Conservation (phyloP, 495 filamentous ascomycete species). For the Penicillium goetzii region DNA sequence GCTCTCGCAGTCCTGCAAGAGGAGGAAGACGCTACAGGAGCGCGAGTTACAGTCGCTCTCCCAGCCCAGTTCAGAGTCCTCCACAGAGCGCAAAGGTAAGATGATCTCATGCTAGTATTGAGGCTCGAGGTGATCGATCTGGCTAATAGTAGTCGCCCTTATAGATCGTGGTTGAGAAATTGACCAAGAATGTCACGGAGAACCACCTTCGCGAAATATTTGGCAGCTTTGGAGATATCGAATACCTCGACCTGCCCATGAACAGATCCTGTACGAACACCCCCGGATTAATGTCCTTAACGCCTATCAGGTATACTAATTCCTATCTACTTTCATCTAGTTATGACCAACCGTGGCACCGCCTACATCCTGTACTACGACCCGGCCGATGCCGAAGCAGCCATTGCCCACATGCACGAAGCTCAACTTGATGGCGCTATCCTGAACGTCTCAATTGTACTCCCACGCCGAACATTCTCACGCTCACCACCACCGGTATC, state of each 20-base stretch:
- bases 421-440: constrained; percentile 87
- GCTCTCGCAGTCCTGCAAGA: constrained; percentile 47
- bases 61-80: constrained; percentile 43
- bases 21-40: constrained; percentile 43
- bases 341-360: constrained; percentile 87
- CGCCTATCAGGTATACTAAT: not conserved
- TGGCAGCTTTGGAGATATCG: constrained; percentile 81
- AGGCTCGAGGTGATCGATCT: not conserved
- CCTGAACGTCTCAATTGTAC: constrained; percentile 90
- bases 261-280: constrained; percentile 76
- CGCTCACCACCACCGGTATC: constrained; percentile 51
- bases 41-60: constrained; percentile 53
- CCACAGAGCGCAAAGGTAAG: constrained; percentile 64
- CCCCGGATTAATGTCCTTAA: not conserved
- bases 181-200: constrained; percentile 94
- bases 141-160: not conserved
- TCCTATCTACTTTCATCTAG: constrained; percentile 44
- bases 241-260: constrained; percentile 84
- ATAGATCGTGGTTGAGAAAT: constrained; percentile 92
- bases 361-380: constrained; percentile 88
- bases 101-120: not conserved
- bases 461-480: constrained; percentile 72
- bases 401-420: constrained; percentile 98
- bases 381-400: constrained; percentile 79
- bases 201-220: constrained; percentile 91